Conservation (phyloP, 305 asterid genomes). For the Plantago coronopus region DNA sequence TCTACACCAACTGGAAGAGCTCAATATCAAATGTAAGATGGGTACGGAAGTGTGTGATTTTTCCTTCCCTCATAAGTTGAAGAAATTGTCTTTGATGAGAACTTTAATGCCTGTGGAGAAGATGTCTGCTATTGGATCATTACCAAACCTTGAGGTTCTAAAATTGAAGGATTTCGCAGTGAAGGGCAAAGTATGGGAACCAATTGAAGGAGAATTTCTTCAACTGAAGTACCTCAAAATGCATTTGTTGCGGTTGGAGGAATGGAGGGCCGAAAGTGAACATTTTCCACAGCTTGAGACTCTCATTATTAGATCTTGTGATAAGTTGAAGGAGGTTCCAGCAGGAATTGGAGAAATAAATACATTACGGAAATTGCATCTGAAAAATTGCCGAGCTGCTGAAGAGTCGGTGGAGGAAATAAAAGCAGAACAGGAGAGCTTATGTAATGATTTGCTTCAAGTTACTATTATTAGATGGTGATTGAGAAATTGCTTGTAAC, state of each 20-base stretch:
- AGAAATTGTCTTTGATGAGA: conserved; percentile 6
- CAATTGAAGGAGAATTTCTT: conserved; percentile 21
- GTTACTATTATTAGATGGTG: neutral
- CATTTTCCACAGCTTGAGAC: conserved; percentile 5
- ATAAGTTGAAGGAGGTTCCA: neutral
- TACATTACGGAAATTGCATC: neutral
- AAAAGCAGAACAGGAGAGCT: neutral
- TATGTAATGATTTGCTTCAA: neutral
- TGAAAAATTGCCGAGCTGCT: neutral
- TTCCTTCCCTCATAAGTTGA: conserved; percentile 15
- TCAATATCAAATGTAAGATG: neutral
- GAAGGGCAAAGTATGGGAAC: conserved; percentile 21
- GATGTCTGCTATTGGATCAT: conserved; percentile 5
- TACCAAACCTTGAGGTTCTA: conserved; percentile 29
- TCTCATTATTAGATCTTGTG: neutral
- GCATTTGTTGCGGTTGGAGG: neutral
- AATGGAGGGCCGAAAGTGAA: neutral
- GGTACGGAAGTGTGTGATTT: neutral
- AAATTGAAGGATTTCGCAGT: conserved; percentile 11
- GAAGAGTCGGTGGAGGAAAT: neutral
- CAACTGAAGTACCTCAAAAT: conserved; percentile 20
- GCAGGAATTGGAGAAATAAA: conserved; percentile 2
- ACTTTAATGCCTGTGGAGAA: neutral
- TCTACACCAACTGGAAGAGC: conserved; percentile 15
- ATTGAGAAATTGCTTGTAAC: too few relatives aligned